Evolutionary conservation across 2,329 filamentous ascomycete genomes (phyloP), one percentile per base, ranked within the genome.

Genomic region (Didymella lethalis): DNA sequence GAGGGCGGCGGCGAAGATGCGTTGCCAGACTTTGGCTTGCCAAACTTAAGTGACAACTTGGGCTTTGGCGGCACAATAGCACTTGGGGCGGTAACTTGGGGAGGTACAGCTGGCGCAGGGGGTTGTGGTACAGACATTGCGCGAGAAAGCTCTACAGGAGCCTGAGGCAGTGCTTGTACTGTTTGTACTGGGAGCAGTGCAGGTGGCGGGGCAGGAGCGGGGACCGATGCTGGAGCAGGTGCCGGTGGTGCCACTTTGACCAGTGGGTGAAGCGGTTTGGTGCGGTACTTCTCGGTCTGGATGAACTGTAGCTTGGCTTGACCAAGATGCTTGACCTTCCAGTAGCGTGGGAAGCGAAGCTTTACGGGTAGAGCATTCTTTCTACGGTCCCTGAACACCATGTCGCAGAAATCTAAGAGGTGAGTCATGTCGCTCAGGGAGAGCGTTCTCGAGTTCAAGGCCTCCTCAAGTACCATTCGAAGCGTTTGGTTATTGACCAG

Each of bases 261-360:
- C 31, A 63, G 53, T 20, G 62, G 54, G 23, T 49, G 60, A 31
- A 57, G 50, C n/a, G 63, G 54, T 40, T 63, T 65, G 0, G 62
- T 64, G 11, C 74, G 67, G 43, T 63, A 58, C 47, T 59, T 68
- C 0, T 71, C 61, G 16, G 64, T 70, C 32, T 68, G 67, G 46
- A 58, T 70, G 56, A 78, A 78, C 18, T 65, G 68, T 36, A 78
- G 16, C 29, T 62, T 45, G 46, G 62, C 84, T 66, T 82, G 81
- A 53, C 86, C 86, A 23, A 83, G 61, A 64, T 86, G 77, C 64
- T 82, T 74, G 29, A 81, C 81, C 54, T 76, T 80, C 83, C 84
- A 89, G 68, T 85, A 87, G 12, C 80, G 81, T 26, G 86, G 87
- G 56, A 83, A 82, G 59, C 79, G 81, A 50, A 89, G 66, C 10